These are phyloP conservation scores for Boletus pseudo-olivaceus DNA, from an alignment of 768 basidiomycete genomes.

Conservation along the genomic window DNA sequence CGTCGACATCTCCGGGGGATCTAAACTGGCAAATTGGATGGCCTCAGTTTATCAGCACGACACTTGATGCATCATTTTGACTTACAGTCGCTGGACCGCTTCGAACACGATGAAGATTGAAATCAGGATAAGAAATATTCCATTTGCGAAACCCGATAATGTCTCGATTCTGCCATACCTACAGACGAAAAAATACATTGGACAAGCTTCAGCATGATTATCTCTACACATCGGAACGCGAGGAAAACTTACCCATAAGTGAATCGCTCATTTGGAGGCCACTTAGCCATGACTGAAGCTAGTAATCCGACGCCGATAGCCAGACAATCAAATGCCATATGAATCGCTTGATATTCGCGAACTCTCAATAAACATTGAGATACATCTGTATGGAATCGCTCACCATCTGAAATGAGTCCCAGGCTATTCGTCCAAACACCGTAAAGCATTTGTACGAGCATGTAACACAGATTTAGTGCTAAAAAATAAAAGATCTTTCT, in stretches of 20 bases:
- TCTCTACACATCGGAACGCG: neutral
- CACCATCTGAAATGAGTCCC: slow-evolving; percentile 95
- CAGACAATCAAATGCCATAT: slow-evolving; percentile 99
- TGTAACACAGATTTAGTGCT: slow-evolving; percentile 90
- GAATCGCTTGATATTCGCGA: slow-evolving; percentile 66
- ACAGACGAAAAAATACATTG: neutral
- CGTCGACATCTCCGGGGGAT: slow-evolving; percentile 98
- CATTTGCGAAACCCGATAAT: slow-evolving; percentile 96
- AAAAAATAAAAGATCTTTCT: slow-evolving; percentile 97
- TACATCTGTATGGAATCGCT: slow-evolving; percentile 18
- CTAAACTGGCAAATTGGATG: slow-evolving; percentile 47
- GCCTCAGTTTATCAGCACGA: neutral
- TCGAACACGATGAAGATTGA: slow-evolving; percentile 99
- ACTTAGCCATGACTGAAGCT: slow-evolving; percentile 96
- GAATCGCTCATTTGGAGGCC: slow-evolving; percentile 92
- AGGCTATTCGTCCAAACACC: slow-evolving; percentile 97
- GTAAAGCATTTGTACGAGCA: slow-evolving; percentile 96
- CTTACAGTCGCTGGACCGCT: slow-evolving; percentile 88
- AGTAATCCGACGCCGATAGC: slow-evolving; percentile 94
- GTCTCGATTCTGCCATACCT: slow-evolving; percentile 97
- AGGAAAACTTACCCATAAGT: slow-evolving; percentile 77
- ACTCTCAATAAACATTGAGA: slow-evolving; percentile 2
- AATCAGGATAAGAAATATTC: slow-evolving; percentile 88
- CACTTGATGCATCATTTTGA: slow-evolving; percentile 22
- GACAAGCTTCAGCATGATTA: neutral